Evolutionary conservation across 2,329 filamentous ascomycete genomes (phyloP), one percentile per base, ranked within the genome.

Genomic region (Ceratocystis variospora): DNA sequence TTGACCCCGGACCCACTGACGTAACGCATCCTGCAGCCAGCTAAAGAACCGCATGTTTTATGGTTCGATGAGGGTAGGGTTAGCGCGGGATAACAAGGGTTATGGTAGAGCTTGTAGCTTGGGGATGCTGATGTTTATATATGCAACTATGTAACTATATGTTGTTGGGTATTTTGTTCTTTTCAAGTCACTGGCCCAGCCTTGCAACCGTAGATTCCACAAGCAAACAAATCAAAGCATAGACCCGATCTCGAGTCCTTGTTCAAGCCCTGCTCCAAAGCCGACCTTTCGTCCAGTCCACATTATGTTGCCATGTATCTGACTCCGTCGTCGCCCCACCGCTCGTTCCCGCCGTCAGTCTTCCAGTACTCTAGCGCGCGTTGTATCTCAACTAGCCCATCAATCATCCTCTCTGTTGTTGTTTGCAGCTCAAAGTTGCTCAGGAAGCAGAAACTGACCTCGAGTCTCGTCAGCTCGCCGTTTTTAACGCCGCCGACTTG

Each of bases 401-500:
- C 28, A 37, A 28, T 48, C 28, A 68, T 44, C 89, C 88, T 72
- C 75, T 84, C 66, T 79, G 83, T 79, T 79, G 61, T 82, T 78
- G 67, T 80, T 79, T 70, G 81, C 10, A 96, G 79, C 71, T 93
- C 88, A 73, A 96, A 96, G 63, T 90, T 87, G n/a, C 87, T 85
- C 67, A 96, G 77, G 73, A 91, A 93, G 76, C 89, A 92, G 73
- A 93, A 93, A 71, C 88, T 91, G 68, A 97, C 89, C 78, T 97
- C 94, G 53, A 97, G 77, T 68, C 88, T 82, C 50, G 88, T 88
- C 63, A 99, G 80, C 76, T 97, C 91, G 19, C 79, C 78, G 73
- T 89, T 88, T 72, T 84, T 89, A 17, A 97, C 90, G 19, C 93
- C 93, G 53, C 94, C 93, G 1, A 97, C 92, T 70, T 87, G 88